Percentiles rank a stretch among this genome's conserved stretches.
phyloP scores from a whole-genome alignment of 192 early-diverging fungal species.

The Gaertneriomyces sp. region DNA sequence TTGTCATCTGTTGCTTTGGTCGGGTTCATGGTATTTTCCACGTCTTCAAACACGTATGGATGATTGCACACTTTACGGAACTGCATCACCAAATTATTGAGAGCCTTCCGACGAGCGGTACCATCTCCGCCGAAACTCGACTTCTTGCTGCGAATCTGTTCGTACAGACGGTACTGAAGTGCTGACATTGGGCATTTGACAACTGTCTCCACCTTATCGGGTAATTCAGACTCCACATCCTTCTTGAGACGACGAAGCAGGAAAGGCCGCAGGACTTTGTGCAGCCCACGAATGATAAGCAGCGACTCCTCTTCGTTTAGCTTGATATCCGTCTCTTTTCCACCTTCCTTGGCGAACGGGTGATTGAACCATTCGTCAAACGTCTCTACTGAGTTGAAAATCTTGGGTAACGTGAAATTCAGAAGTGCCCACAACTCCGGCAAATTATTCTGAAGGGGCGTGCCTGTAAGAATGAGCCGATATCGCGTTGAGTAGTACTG shows the following conservation, averaged over 20 bases:
- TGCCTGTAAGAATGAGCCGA: constrained; percentile 94
- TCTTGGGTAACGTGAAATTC: constrained; percentile 93
- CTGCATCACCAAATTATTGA: constrained; percentile 98
- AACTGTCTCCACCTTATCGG: constrained; percentile 94
- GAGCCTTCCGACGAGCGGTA: constrained; percentile 56
- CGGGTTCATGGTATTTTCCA: constrained; percentile 81
- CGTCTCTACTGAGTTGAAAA: constrained; percentile 93
- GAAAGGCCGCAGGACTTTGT: constrained; percentile 97
- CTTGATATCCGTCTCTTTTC: constrained; percentile 77
- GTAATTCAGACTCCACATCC: constrained; percentile 96
- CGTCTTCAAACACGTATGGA: constrained; percentile 94
- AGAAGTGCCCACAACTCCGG: constrained; percentile 95
- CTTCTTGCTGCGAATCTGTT: constrained; percentile 75
- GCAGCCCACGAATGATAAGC: constrained; percentile 91
- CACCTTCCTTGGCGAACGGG: constrained; percentile 75
- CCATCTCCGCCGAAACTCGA: constrained; percentile 49
- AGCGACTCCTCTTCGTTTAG: constrained; percentile 98
- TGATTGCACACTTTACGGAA: constrained; percentile 98
- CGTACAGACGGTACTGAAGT: constrained; percentile 78
- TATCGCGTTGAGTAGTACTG: constrained; percentile 88
- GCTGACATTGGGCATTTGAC: constrained; percentile 88
- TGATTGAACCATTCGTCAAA: constrained; percentile 99
- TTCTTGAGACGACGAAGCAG: constrained; percentile 93
- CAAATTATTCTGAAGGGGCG: constrained; percentile 98
- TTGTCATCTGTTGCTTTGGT: constrained; percentile 63